phyloP scores from a whole-genome alignment of 176 grass and related monocot genomes.

The Oryza punctata region DNA sequence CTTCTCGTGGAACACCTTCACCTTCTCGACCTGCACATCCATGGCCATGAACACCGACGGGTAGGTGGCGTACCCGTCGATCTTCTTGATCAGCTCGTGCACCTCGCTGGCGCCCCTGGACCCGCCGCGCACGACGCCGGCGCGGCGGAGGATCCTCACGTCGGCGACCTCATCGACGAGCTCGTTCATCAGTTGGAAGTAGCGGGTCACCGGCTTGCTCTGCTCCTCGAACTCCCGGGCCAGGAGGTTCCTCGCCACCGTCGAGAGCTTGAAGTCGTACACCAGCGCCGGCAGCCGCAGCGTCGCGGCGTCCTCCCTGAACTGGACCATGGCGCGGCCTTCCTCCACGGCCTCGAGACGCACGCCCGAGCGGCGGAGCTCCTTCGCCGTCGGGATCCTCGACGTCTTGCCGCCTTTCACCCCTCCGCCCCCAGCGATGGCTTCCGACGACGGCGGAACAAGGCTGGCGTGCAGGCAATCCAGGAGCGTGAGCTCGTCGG shows the following conservation, averaged over 20 bases:
- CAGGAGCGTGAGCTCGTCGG: constrained; percentile 10
- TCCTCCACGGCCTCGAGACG: constrained; percentile 21
- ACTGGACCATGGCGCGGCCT: constrained; percentile 10
- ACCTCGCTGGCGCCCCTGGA: constrained; percentile 28
- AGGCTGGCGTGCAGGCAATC: constrained; percentile 41
- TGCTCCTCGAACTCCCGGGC: constrained; percentile 50
- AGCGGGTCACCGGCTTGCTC: constrained; percentile 54
- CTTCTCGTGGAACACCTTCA: constrained; percentile 30
- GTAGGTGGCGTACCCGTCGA: constrained; percentile 51
- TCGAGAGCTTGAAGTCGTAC: constrained; percentile 56
- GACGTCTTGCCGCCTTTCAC: neutral
- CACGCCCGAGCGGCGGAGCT: constrained; percentile 47
- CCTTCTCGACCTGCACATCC: constrained; percentile 48
- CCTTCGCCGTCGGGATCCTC: constrained; percentile 36
- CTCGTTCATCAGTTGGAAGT: constrained; percentile 71
- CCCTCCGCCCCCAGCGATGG: no score
- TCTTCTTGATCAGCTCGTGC: constrained; percentile 44
- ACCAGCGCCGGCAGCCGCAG: constrained; percentile 45
- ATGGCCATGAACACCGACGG: constrained; percentile 56
- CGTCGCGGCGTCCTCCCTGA: neutral
- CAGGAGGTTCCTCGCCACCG: constrained; percentile 58
- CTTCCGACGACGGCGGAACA: neutral
- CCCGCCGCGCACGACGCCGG: constrained; percentile 39
- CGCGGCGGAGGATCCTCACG: constrained; percentile 35
- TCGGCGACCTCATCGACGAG: constrained; percentile 45